Evolutionary conservation across 306 rosid genomes (phyloP).

Genomic region (Potentilla sterilis): DNA sequence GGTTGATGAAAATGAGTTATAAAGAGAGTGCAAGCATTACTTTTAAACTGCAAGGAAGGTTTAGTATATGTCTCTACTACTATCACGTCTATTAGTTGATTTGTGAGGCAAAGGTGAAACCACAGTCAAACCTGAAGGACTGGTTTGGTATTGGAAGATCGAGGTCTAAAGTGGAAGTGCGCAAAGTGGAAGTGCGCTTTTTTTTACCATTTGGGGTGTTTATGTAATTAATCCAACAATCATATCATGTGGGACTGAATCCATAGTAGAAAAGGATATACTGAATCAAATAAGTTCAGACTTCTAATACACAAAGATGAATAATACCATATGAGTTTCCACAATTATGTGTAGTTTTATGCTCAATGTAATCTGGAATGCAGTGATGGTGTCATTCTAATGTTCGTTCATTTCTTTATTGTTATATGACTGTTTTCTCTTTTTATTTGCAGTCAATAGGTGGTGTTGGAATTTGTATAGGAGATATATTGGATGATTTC

Average conservation of each 20-base stretch:
- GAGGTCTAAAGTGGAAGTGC: neutral
- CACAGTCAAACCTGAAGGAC: neutral
- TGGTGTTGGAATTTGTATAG: slow-evolving; percentile 58
- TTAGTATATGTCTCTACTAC: neutral
- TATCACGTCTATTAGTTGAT: neutral
- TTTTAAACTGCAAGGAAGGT: neutral
- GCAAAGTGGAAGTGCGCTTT: neutral
- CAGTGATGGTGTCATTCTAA: neutral
- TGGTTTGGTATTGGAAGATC: neutral
- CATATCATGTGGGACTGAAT: neutral
- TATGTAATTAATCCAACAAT: neutral
- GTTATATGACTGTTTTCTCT: slow-evolving; percentile 5
- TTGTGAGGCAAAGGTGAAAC: neutral
- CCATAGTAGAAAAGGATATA: neutral
- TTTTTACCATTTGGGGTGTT: neutral
- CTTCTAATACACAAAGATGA: neutral
- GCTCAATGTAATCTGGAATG: neutral
- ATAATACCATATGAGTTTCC: neutral
- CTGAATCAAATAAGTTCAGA: neutral
- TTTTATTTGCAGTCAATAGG: slow-evolving; percentile 56
- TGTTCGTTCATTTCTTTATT: neutral
- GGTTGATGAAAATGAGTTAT: neutral
- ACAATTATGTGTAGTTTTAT: neutral
- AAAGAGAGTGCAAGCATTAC: neutral
- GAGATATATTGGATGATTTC: slow-evolving; percentile 83